Evolutionary conservation across 768 basidiomycete genomes (phyloP).

Genomic region (Chalciporus pseudorubinellus): DNA sequence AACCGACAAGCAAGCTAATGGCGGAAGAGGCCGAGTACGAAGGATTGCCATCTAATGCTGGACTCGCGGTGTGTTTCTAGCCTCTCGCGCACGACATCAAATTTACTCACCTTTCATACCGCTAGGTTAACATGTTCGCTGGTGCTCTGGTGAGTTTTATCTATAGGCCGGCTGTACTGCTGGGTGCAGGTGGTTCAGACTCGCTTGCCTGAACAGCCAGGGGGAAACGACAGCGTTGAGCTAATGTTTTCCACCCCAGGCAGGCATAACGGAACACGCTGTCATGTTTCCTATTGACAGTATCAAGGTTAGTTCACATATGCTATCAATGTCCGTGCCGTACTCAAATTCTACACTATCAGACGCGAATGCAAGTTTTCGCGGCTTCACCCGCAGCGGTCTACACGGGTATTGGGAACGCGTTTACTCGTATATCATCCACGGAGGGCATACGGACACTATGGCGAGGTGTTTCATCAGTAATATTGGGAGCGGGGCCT

Average conservation of each 20-base stretch:
- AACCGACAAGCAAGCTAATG: conserved; percentile 22
- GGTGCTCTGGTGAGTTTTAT: conserved; percentile 79
- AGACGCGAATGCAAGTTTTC: conserved; percentile 99
- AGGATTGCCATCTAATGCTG: conserved; percentile 69
- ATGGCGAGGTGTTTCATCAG: conserved; percentile 96
- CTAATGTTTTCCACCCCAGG: conserved; percentile 50
- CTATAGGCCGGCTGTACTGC: not conserved
- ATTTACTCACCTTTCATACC: conserved; percentile 11
- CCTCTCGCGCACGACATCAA: conserved; percentile 8
- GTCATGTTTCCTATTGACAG: conserved; percentile 99
- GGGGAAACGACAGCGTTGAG: conserved; percentile 13
- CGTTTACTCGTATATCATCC: conserved; percentile 87
- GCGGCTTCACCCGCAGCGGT: conserved; percentile 80
- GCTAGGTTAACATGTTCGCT: conserved; percentile 92
- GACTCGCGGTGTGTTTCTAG: conserved; percentile 55
- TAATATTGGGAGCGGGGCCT: conserved; percentile 94
- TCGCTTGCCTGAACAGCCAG: not conserved
- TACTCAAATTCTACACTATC: conserved; percentile 1
- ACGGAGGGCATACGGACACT: conserved; percentile 89
- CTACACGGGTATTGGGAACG: conserved; percentile 88
- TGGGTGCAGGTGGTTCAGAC: conserved; percentile 3
- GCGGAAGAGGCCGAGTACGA: conserved; percentile 61
- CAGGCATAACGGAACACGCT: conserved; percentile 97
- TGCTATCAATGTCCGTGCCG: not conserved
- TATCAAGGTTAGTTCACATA: conserved; percentile 73